These are phyloP conservation scores for Phytopythium litorale DNA, from an alignment of 352 stramenopile genomes.

Conservation along the genomic window DNA sequence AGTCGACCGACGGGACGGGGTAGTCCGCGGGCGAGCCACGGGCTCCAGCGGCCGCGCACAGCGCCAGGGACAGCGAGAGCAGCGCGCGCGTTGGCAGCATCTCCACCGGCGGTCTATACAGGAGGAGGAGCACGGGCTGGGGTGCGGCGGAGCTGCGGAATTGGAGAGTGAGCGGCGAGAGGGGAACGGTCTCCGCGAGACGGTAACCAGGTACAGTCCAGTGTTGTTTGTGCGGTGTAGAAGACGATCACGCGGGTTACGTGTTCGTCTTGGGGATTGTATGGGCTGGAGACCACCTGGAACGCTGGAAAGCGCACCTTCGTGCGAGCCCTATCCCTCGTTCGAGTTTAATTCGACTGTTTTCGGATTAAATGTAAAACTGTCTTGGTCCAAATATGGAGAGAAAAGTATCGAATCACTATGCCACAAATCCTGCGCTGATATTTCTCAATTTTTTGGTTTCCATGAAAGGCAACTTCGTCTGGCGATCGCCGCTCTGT, in stretches of 20 bases:
- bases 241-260: conserved; percentile 1
- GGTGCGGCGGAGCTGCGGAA: conserved; percentile 3
- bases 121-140: conserved; percentile 11
- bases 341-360: too few relatives aligned
- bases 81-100: conserved; percentile 16
- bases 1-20: conserved; percentile 56
- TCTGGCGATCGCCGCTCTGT: too few relatives aligned
- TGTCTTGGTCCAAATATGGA: too few relatives aligned
- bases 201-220: too few relatives aligned
- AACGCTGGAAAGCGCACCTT: neutral
- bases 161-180: conserved; percentile 13
- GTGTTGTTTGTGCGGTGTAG: neutral
- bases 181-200: too few relatives aligned
- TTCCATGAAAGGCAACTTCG: too few relatives aligned
- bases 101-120: too few relatives aligned
- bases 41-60: conserved; percentile 5
- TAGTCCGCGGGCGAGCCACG: conserved; percentile 41
- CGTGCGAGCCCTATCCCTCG: too few relatives aligned
- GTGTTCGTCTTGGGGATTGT: conserved; percentile 3
- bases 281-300: neutral
- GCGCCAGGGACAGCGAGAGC: conserved; percentile 6
- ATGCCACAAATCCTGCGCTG: too few relatives aligned
- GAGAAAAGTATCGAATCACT: too few relatives aligned
- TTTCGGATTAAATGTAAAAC: too few relatives aligned
- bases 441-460: too few relatives aligned